Evolutionary conservation across 2,329 filamentous ascomycete genomes (phyloP), one percentile per base, ranked within the genome.

Genomic region (Talaromyces sp.): DNA sequence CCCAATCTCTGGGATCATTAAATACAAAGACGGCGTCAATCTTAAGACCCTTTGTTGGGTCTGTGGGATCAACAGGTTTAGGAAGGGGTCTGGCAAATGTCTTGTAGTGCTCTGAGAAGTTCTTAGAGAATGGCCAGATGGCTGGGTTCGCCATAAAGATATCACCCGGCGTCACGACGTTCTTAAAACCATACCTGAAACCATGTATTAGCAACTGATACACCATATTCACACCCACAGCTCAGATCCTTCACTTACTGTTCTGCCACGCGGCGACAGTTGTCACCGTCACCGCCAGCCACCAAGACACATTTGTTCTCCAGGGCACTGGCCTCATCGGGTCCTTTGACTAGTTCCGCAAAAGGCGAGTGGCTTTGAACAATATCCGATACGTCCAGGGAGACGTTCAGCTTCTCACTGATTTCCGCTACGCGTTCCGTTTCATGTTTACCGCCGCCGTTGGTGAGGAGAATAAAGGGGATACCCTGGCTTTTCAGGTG

Each of bases 1-100:
- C 91, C 94, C 94, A 99, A 77, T 99, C 94, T 51, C 94, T 85
- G 3, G 94, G 92, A 72, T 97, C 94, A 70, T 96, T 96, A 81
- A 93, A 97, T 6, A 97, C 88, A 65, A 97, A 88, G 24, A 97
- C 85, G 24, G 92, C 91, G 67, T 96, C 91, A 62, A 99, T 88
- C 63, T 90, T 91, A 43, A 93, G 80, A 16, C 78, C 80, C 13
- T 77, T 75, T 1, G 72, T 72, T 2, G 72, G 78, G 54, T 78
- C 75, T 14, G 70, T 66, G 1, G 65, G 57, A 35, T 73, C 66
- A 43, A 74, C 63, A 6, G 70, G 72, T 40, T 70, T 61, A 20
- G 71, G 63, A 24, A 75, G 52, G 49, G 70, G 68, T 46, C 66
- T 47, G 55, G 75, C 57, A 73, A 77, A 67, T 61, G 70, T 65